Percentiles rank a stretch among this genome's conserved stretches.
Evolutionary conservation across 768 basidiomycete species (phyloP).

Genomic region (Crepidotus variabilis): DNA sequence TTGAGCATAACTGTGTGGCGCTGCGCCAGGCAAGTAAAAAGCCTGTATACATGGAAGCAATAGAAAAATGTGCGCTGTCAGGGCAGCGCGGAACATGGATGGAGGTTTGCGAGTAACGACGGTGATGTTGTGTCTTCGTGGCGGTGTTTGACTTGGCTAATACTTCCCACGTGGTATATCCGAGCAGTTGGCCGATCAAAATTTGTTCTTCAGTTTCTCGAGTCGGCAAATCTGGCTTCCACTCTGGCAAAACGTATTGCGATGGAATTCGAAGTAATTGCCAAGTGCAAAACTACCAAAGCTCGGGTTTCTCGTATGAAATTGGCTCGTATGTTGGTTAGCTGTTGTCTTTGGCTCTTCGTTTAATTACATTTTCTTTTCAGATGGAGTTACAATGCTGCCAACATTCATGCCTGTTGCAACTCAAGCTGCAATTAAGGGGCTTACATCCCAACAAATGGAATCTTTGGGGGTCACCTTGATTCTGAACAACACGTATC

Average conservation of each 20-base stretch:
- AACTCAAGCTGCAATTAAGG: conserved; percentile 90
- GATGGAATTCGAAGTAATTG: conserved; percentile 84
- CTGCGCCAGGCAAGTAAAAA: conserved; percentile 92
- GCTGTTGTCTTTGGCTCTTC: not conserved
- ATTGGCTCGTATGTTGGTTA: conserved; percentile 58
- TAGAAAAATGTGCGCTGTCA: conserved; percentile 8
- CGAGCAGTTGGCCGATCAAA: not conserved
- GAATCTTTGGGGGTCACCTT: conserved; percentile 79
- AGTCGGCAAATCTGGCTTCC: conserved; percentile 14
- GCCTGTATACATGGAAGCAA: conserved; percentile 36
- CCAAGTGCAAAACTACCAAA: conserved; percentile 75
- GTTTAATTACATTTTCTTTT: not conserved
- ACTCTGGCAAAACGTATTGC: conserved; percentile 17
- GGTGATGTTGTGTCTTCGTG: not conserved
- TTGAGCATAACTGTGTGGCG: conserved; percentile 74
- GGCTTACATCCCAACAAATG: conserved; percentile 81
- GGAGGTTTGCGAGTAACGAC: not conserved
- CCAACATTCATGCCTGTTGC: conserved; percentile 95
- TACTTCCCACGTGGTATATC: not conserved
- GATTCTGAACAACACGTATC: conserved; percentile 89
- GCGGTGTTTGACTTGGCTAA: not conserved
- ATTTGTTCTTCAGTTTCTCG: not conserved
- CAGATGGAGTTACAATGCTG: conserved; percentile 78
- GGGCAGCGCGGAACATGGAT: conserved; percentile 4
- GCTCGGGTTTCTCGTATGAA: conserved; percentile 86